Evolutionary conservation across 345 rosid species (phyloP).

Genomic region (Barbarea vulgaris): DNA sequence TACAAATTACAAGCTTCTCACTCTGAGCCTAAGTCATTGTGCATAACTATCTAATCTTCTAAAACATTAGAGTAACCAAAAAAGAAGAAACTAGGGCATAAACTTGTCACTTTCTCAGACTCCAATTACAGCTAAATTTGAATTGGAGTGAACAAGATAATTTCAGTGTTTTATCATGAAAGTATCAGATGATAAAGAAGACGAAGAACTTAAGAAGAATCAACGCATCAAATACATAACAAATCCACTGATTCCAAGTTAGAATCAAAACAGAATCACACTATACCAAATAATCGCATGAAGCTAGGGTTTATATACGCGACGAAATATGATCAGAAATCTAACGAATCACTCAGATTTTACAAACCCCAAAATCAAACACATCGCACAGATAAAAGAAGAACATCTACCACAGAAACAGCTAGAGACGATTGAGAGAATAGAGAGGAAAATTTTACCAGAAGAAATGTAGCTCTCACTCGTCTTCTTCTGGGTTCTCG

Average conservation of each 20-base stretch:
- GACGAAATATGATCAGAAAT: background rate
- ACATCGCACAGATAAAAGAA: background rate
- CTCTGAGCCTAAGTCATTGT: no score
- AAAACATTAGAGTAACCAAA: no score
- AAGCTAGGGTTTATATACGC: constrained; percentile 7
- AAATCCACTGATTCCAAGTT: background rate
- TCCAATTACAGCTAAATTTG: background rate
- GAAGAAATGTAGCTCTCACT: background rate
- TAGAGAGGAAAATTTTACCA: background rate
- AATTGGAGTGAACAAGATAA: background rate
- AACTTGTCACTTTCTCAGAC: no score
- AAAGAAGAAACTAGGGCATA: no score
- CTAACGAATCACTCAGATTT: background rate
- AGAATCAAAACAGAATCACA: background rate
- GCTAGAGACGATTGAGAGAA: background rate
- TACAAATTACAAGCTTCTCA: no score
- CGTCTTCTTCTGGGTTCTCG: constrained; percentile 3
- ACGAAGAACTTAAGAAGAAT: background rate
- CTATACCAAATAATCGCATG: background rate
- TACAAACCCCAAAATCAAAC: background rate
- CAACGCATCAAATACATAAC: background rate
- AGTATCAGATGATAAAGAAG: background rate
- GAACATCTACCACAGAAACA: background rate
- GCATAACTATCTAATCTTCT: no score
- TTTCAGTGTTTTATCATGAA: background rate